Percentiles rank a stretch among this genome's conserved stretches.
Evolutionary conservation across 371 early-diverging fungal genomes (phyloP).

Genomic region (Actinomortierella wolfii): DNA sequence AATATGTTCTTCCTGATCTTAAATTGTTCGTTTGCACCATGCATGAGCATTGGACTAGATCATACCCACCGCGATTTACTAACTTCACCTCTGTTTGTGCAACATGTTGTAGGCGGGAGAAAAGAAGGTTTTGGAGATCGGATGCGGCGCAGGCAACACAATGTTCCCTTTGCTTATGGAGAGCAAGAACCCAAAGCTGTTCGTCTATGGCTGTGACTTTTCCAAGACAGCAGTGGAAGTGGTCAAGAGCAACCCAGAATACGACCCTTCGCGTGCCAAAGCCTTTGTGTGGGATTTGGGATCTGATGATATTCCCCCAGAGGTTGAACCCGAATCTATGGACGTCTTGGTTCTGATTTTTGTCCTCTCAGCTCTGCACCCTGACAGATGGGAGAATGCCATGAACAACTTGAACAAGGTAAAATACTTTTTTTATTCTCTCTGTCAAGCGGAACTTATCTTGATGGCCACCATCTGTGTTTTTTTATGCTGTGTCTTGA

Average conservation of each 20-base stretch:
- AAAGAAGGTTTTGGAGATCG: slow-evolving; percentile 74
- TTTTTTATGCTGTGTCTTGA: neutral
- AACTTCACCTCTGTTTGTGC: no score
- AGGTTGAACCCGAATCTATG: slow-evolving; percentile 67
- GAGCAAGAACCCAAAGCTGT: slow-evolving; percentile 63
- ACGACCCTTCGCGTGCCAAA: slow-evolving; percentile 58
- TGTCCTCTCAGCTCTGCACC: slow-evolving; percentile 87
- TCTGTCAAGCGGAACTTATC: no score
- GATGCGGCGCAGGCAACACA: slow-evolving; percentile 98
- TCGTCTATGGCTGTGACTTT: slow-evolving; percentile 85
- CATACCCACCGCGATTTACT: neutral
- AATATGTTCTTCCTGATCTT: neutral
- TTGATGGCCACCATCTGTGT: neutral
- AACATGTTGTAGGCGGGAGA: slow-evolving; percentile 46
- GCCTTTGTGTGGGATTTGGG: slow-evolving; percentile 89
- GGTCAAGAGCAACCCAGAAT: slow-evolving; percentile 54
- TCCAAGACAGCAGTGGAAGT: slow-evolving; percentile 79
- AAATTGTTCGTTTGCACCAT: neutral
- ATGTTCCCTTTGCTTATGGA: slow-evolving; percentile 87
- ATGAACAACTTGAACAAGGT: slow-evolving; percentile 68
- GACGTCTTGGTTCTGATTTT: slow-evolving; percentile 83
- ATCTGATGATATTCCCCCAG: slow-evolving; percentile 62
- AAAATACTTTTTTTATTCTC: slow-evolving; percentile 31
- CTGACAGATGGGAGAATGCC: slow-evolving; percentile 74
- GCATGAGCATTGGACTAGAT: neutral